Conservation (phyloP, 2,329 filamentous ascomycete genomes). For the Pseudopithomyces maydicus region DNA sequence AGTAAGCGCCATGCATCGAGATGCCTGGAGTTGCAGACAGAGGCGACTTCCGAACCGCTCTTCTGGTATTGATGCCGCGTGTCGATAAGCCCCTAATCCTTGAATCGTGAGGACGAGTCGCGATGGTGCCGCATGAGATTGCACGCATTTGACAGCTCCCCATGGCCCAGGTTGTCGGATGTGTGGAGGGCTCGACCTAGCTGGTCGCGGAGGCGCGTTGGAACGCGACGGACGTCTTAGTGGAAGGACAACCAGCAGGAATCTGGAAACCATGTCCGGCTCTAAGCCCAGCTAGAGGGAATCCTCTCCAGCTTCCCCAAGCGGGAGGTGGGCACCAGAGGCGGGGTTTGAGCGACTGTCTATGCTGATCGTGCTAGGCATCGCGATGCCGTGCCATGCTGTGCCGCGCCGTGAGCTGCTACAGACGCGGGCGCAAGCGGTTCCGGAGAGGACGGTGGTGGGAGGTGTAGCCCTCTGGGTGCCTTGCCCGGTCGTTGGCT, state of each 20-base stretch:
- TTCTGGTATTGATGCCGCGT: not conserved
- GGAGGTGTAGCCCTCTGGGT: not conserved
- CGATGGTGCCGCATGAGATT: constrained; percentile 2
- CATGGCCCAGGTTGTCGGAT: constrained; percentile 13
- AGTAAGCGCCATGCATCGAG: not conserved
- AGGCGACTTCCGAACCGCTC: constrained; percentile 7
- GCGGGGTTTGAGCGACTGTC: not conserved
- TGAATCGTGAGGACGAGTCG: not conserved
- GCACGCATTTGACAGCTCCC: constrained; percentile 8
- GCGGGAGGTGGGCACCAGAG: constrained; percentile 9
- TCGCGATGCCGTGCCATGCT: not conserved
- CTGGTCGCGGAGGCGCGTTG: not conserved
- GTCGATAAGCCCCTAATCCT: constrained; percentile 4
- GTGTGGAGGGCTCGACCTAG: not conserved
- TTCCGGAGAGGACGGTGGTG: not conserved
- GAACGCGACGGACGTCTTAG: not conserved
- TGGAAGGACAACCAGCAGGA: not conserved
- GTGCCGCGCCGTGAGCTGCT: too few relatives aligned
- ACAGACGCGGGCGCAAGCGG: not conserved
- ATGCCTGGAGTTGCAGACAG: not conserved
- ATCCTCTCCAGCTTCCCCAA: constrained; percentile 5
- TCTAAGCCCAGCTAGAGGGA: not conserved
- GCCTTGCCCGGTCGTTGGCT: not conserved
- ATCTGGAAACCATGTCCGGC: constrained; percentile 2
- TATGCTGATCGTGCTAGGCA: constrained; percentile 1